Evolutionary conservation across 306 rosid species (phyloP), one percentile per base, ranked within the genome.

Genomic region (Hylodesmum podocarpum): DNA sequence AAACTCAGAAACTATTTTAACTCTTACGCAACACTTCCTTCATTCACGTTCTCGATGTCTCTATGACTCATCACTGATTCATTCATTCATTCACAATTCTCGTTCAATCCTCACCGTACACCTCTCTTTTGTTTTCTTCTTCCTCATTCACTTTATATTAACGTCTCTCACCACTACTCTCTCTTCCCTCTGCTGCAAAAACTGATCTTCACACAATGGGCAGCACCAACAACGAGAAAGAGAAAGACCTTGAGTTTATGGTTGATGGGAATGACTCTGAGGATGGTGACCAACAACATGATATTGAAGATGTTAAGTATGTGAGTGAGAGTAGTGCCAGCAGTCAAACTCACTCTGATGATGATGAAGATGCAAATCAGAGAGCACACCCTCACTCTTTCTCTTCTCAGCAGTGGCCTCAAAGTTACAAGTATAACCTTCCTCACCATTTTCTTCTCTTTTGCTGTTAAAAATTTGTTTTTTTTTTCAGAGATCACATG

Each of bases 321-420:
- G 78, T 63, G 54, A 75, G 50, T 13, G 82, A 73, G 27, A 67
- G 83, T 39, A 72, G n/a, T n/a, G n/a, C n/a, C n/a, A n/a, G 81
- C 75, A 53, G 27, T 43, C 65, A n/a, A 8, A 12, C 57, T 37
- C 53, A 16, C 14, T 34, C 67, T 39, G 84, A 40, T 27, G 80
- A 18, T 4, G 29, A 14, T 4, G 29, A 14, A 1, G 55, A 37
- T 2, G 81, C 36, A 9, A 18, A 44, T 49, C 69, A 8, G 16
- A 43, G 27, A 55, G 4, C 81, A 2, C 36, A 57, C 14, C 51
- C 15, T 10, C 65, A 24, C 29, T 72, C 86, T 75, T 85, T 90
- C 81, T n/a, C 80, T 75, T 88, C 96, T 80, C 91, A 85, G 28
- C 88, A 78, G 66, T 91, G 97, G 97, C 97, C 97, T 12, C 91